phyloP scores from a whole-genome alignment of 176 grass and related monocot genomes.

The Avena atlantica region DNA sequence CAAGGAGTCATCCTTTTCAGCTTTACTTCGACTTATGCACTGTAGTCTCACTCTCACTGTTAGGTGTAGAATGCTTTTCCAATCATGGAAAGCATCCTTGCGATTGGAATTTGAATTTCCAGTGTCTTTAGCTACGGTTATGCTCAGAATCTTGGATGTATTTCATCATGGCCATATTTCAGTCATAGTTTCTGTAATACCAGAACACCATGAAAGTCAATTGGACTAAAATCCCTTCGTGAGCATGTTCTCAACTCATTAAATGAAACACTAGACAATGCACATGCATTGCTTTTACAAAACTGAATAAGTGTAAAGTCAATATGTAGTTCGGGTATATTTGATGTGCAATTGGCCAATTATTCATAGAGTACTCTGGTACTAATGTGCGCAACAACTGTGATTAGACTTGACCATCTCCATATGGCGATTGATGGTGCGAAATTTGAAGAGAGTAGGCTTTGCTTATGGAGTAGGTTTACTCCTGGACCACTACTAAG shows the following conservation, averaged over 20 bases:
- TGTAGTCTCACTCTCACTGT: background rate
- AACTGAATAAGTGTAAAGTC: background rate
- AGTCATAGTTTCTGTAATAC: background rate
- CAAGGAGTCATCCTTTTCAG: slow-evolving; percentile 46
- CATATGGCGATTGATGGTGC: background rate
- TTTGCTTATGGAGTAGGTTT: slow-evolving; percentile 43
- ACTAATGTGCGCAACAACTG: background rate
- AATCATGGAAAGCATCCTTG: slow-evolving; percentile 2
- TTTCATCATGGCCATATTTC: background rate
- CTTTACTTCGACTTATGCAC: slow-evolving; percentile 47
- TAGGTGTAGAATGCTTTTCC: slow-evolving; percentile 7
- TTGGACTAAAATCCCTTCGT: background rate
- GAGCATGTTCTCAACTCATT: background rate
- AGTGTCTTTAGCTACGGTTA: slow-evolving; percentile 28
- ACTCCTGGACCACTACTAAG: slow-evolving; percentile 37
- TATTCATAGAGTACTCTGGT: slow-evolving; percentile 9
- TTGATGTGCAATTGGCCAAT: background rate
- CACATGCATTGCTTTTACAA: background rate
- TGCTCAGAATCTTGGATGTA: background rate
- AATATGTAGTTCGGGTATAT: background rate
- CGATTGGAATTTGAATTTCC: background rate
- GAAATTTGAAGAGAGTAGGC: background rate
- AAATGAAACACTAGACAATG: background rate
- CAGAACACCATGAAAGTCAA: background rate
- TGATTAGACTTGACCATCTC: slow-evolving; percentile 4